Evolutionary conservation across 2,329 filamentous ascomycete species (phyloP), one percentile per base, ranked within the genome.

Genomic region (Diaporthe sp.): DNA sequence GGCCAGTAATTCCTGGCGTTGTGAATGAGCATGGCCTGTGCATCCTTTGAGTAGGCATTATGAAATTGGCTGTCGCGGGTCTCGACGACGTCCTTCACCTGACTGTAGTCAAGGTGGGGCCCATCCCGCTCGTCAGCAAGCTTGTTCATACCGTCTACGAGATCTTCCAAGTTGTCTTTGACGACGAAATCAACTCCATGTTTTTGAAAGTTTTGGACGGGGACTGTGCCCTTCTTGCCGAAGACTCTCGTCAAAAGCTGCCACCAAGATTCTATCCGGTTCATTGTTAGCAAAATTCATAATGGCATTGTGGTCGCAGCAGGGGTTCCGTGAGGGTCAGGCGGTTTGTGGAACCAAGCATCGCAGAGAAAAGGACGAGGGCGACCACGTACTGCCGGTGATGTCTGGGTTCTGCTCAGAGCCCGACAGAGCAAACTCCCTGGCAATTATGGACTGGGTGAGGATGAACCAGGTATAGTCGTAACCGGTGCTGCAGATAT

Each of bases 381-480:
- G 42, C 12, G 28, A 17, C 3, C 25, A 67, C 64, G n/a, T 67
- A 67, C 64, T 92, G 79, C 80, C 82, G 1, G 89, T 90, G 40
- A 92, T 76, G 77, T 92, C 90, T 0, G 89, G 89, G 82, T 92
- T 92, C 83, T 92, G 90, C 81, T 92, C 90, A 0, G 89, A 91
- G 12, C 90, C 90, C 0, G 90, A 92, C 0, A 92, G 86, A 17
- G 88, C 89, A 74, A 92, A 92, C 80, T 92, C 90, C 28, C 87
- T 85, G n/a, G 88, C 88, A 61, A 92, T 88, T 78, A 92, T 92
- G 79, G 82, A 83, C 76, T 89, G 88, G 79, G 90, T 86, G 3
- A 90, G 85, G 72, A 92, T 86, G 82, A 92, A 92, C 90, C 90
- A 92, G 2, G 87, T 88, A 83, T 92, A 92, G 80, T 91, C 89